phyloP scores from a whole-genome alignment of 129 eudicot genomes.

The Chrysanthemum makinoi region DNA sequence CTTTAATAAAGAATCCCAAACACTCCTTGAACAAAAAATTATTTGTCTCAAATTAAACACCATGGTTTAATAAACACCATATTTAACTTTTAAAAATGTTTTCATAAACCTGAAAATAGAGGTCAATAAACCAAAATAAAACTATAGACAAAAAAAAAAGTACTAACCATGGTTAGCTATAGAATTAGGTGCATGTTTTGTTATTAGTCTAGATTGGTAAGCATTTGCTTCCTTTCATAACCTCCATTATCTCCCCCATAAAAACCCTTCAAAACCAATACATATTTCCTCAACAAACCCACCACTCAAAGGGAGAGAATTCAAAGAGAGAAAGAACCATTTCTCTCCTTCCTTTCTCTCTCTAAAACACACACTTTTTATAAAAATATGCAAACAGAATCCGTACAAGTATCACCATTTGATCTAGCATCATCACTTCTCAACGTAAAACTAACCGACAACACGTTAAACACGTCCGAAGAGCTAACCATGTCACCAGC shows the following conservation, averaged over 20 bases:
- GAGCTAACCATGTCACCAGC: slow-evolving; percentile 28
- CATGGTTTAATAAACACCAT: too few relatives aligned
- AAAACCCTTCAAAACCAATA: neutral
- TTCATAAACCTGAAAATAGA: too few relatives aligned
- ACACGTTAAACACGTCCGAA: slow-evolving; percentile 37
- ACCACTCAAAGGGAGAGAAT: neutral
- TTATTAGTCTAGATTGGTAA: neutral
- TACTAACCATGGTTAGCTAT: neutral
- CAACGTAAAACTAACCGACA: slow-evolving; percentile 43
- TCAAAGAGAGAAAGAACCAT: neutral
- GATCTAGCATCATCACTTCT: slow-evolving; percentile 64
- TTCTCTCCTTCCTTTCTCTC: neutral
- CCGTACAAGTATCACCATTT: slow-evolving; percentile 63
- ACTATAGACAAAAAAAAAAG: neutral
- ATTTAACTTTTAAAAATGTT: too few relatives aligned
- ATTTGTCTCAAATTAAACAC: too few relatives aligned
- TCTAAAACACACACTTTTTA: neutral
- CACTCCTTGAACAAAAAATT: too few relatives aligned
- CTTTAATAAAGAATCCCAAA: too few relatives aligned
- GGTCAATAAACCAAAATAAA: too few relatives aligned
- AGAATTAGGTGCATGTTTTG: neutral
- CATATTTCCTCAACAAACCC: neutral
- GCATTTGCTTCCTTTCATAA: neutral
- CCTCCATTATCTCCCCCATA: neutral
- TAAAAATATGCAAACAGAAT: slow-evolving; percentile 49